Evolutionary conservation across 768 basidiomycete species (phyloP).

Genomic region (Scleroderma citrinum): DNA sequence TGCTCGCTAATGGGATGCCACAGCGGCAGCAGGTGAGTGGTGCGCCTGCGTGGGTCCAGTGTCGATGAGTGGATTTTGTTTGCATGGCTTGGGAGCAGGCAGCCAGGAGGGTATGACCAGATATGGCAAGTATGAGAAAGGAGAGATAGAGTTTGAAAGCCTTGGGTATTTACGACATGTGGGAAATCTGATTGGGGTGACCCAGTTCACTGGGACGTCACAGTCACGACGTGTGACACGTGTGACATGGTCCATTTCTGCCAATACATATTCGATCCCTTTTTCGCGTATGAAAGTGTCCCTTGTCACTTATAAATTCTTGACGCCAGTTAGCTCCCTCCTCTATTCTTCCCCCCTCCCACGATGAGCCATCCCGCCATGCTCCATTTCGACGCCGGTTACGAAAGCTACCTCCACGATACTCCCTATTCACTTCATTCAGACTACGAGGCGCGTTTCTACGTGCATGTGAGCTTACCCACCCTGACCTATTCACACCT

Average conservation of each 20-base stretch:
- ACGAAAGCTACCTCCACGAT: no score
- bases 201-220: neutral
- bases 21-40: no score
- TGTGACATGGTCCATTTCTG: neutral
- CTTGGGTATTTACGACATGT: neutral
- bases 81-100: no score
- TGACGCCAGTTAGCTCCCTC: neutral
- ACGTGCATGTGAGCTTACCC: conserved; percentile 16
- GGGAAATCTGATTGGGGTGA: conserved; percentile 1
- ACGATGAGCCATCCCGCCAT: neutral
- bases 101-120: no score
- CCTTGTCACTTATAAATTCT: conserved; percentile 1
- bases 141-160: neutral
- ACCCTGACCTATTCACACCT: neutral
- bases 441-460: conserved; percentile 18
- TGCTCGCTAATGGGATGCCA: conserved; percentile 7
- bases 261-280: neutral
- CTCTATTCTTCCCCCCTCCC: neutral
- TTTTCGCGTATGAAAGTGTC: neutral
- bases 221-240: neutral
- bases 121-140: no score
- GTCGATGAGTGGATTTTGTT: neutral
- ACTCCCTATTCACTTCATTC: neutral
- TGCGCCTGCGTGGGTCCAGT: conserved; percentile 5
- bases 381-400: neutral